Evolutionary conservation across 192 early-diverging fungal genomes (phyloP), one percentile per base, ranked within the genome.

Genomic region (Cladochytrium replicatum): DNA sequence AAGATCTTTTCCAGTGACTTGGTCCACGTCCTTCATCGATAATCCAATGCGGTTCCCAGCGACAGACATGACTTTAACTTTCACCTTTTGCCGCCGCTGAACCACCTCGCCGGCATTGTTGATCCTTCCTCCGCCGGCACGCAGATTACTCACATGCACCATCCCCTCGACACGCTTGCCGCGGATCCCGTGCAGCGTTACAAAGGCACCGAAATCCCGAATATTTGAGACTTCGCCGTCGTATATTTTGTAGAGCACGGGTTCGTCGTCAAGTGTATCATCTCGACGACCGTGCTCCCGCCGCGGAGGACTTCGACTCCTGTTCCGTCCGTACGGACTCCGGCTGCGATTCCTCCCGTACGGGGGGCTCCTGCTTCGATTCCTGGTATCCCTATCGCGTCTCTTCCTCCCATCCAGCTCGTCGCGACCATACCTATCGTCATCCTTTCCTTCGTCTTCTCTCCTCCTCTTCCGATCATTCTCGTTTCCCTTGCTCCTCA

Each of bases 1-100:
- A 39, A 99, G 61, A 61, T 96, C 93, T 41, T 80, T 63, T 23
- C 93, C 93, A 2, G 93, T 94, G 5, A 45, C 60, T 64, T 99
- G 95, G 62, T 97, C 91, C 13, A 95, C 91, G 62, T 99, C 93
- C 50, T 89, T 93, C 86, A 97, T 92, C 6, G 87, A 91, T 24
- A 99, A 67, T 3, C 88, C 78, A 1, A 96, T 67, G 32, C 87
- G 72, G 26, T 68, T 83, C 19, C 89, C 90, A 5, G 82, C 76
- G 2, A 91, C 76, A 3, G 91, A 90, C 83, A 93, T 82, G 32
- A 99, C 87, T 54, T 99, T 99, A 41, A 99, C 91, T 42, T 86
- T 89, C 15, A 99, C 93, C 6, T 34, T 19, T 48, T 96, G 84
- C 7, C 81, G 80, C 11, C 87, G 77, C 17, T 76, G 66, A 9